A percentile compares a stretch with the other conserved stretches of the same genome.
Conservation (phyloP, 2,329 filamentous ascomycete species). For the Paramyrothecium roridum region DNA sequence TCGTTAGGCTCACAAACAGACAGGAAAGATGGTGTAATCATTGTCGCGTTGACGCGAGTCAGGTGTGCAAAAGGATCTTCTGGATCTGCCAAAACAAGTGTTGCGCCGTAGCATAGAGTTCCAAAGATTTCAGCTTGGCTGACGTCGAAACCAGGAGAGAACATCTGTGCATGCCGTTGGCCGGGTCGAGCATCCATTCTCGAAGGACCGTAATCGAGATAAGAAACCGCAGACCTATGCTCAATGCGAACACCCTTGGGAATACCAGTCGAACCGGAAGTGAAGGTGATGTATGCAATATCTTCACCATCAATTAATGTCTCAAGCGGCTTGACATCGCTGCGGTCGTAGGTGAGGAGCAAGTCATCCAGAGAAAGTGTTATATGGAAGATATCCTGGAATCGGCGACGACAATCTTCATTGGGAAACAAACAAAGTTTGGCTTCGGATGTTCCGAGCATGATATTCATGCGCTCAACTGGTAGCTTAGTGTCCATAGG, state of each 20-base stretch:
- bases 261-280: no score
- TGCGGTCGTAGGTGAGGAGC: no score
- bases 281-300: no score
- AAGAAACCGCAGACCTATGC: neutral
- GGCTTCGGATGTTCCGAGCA: neutral
- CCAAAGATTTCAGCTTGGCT: neutral
- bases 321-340: no score
- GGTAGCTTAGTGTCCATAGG: neutral
- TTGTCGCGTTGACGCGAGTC: neutral
- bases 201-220: neutral
- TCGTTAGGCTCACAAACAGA: neutral
- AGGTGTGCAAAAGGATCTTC: neutral
- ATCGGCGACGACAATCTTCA: no score
- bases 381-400: no score
- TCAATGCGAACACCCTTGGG: no score
- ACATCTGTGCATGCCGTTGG: neutral
- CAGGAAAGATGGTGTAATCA: constrained; percentile 1
- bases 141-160: neutral
- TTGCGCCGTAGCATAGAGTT: neutral
- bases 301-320: no score
- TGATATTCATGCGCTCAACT: neutral
- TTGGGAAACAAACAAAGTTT: neutral
- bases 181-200: neutral
- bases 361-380: no score
- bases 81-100: neutral